Base-by-base conservation (phyloP, 1,139 yeast species). In the Yamadazyma pseudoaaseri region DNA sequence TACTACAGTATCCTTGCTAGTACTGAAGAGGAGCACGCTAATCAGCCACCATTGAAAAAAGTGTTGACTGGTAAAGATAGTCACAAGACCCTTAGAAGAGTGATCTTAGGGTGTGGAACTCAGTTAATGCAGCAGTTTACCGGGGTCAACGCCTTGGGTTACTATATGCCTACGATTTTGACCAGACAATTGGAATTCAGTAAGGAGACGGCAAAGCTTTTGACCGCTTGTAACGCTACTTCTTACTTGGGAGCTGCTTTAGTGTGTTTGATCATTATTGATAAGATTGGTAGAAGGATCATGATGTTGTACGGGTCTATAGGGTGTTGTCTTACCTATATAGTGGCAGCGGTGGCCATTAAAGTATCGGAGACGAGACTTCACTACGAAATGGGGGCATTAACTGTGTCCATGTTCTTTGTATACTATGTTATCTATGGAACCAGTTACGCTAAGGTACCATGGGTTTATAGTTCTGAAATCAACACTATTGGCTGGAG, bases 221-320 rank as follows among this genome's bases (percentile, higher is more conserved):
- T 47, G 42, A 77, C 79, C 47, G 82, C 81, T 58, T 72, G 75
- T 25, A 71, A 73, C 46, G 63, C 79, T 22, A 73, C 78, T 34
- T 62, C 75, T 32, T 81, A 80, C 44, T 70, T 80, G 10, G 47
- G 77, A 16, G 70, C 76, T 36, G 75, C 85, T 20, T 60, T 74
- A 42, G 76, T 79, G 13, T 73, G 81, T 14, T 72, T 72, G 52
- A 70, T 73, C 54, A 52, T 75, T 45, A 65, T 79, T 47, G 87
- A 82, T 47, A 64, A 67, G 32, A 51, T 79, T 29, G 78, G 79
- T 40, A 80, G 85, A 48, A 76, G 90, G 65, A 73, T 64, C 36
- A 54, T 69, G 52, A 57, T 72, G 53, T 56, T 69, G 44, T 53
- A 53, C 37, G 76, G 76, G 27, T 69, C 73, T 16, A 31, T 54